Evolutionary conservation across 495 filamentous ascomycete species (phyloP).

Genomic region (Penicillium coprophilum): DNA sequence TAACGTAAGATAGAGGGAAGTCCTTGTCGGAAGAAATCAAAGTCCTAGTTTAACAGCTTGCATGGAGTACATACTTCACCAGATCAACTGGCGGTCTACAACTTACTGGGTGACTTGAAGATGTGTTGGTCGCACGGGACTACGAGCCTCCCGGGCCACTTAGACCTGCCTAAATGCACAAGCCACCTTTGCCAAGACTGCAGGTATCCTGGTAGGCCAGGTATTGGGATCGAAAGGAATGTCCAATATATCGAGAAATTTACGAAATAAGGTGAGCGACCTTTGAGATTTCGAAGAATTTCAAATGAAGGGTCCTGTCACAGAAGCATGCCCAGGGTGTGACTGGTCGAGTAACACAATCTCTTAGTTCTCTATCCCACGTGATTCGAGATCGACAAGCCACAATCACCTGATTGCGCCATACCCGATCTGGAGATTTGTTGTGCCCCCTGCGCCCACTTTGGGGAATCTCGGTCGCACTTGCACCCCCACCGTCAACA

Average conservation of each 20-base stretch:
- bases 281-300: background rate
- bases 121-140: slow-evolving; percentile 25
- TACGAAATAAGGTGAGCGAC: background rate
- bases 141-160: slow-evolving; percentile 24
- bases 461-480: slow-evolving; percentile 33
- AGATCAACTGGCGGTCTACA: background rate
- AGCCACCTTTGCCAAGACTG: slow-evolving; percentile 19
- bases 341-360: background rate
- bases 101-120: background rate
- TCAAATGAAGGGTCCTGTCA: too few relatives aligned
- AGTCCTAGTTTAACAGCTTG: background rate
- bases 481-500: slow-evolving; percentile 34
- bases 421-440: slow-evolving; percentile 48
- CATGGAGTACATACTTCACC: background rate
- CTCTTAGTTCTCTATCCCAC: background rate
- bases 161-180: slow-evolving; percentile 18
- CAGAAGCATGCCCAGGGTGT: background rate
- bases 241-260: background rate
- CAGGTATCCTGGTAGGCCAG: slow-evolving; percentile 8
- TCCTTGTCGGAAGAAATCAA: background rate
- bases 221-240: slow-evolving; percentile 1
- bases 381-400: slow-evolving; percentile 22
- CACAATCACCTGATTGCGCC: slow-evolving; percentile 34
- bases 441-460: slow-evolving; percentile 31
- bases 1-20: background rate